phyloP scores from a whole-genome alignment of 805 yeast species.

The Yamadazyma laniorum region DNA sequence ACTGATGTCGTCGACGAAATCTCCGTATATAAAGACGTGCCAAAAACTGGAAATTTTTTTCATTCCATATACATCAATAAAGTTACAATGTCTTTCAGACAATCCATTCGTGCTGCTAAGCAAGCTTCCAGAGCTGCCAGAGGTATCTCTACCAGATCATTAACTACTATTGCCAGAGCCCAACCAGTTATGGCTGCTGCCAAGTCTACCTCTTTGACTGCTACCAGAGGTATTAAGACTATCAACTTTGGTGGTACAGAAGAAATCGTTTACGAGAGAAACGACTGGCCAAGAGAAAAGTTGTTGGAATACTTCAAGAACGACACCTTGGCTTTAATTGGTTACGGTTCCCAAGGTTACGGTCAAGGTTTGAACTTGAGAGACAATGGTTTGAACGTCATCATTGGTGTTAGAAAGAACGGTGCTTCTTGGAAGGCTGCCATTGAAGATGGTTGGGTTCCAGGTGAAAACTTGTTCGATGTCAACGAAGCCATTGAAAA shows the following conservation, averaged over 20 bases:
- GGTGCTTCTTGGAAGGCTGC: slow-evolving; percentile 99
- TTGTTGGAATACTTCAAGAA: slow-evolving; percentile 94
- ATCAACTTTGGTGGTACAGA: slow-evolving; percentile 95
- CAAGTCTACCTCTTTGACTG: slow-evolving; percentile 30
- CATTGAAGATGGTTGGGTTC: slow-evolving; percentile 99
- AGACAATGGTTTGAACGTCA: slow-evolving; percentile 97
- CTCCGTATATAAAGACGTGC: slow-evolving; percentile 3
- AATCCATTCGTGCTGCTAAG: slow-evolving; percentile 47
- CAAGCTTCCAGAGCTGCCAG: slow-evolving; percentile 39
- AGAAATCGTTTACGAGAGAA: slow-evolving; percentile 96
- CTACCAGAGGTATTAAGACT: slow-evolving; percentile 89
- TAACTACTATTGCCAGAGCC: slow-evolving; percentile 53
- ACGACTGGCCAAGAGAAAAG: slow-evolving; percentile 99
- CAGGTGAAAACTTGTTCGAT: slow-evolving; percentile 96
- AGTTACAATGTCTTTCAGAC: slow-evolving; percentile 42
- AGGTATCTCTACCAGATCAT: slow-evolving; percentile 60
- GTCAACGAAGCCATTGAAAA: slow-evolving; percentile 88
- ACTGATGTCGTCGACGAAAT: slow-evolving; percentile 4
- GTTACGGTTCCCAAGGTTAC: slow-evolving; percentile 99
- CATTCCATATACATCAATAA: background rate
- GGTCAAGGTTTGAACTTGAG: slow-evolving; percentile 99
- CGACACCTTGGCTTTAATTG: slow-evolving; percentile 95
- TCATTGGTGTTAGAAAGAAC: slow-evolving; percentile 96
- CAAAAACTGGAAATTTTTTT: slow-evolving; percentile 9
- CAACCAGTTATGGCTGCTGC: slow-evolving; percentile 27